These are phyloP conservation scores for Chiua sp. DNA, from an alignment of 1,284 basidiomycete genomes.

Conservation along the genomic window DNA sequence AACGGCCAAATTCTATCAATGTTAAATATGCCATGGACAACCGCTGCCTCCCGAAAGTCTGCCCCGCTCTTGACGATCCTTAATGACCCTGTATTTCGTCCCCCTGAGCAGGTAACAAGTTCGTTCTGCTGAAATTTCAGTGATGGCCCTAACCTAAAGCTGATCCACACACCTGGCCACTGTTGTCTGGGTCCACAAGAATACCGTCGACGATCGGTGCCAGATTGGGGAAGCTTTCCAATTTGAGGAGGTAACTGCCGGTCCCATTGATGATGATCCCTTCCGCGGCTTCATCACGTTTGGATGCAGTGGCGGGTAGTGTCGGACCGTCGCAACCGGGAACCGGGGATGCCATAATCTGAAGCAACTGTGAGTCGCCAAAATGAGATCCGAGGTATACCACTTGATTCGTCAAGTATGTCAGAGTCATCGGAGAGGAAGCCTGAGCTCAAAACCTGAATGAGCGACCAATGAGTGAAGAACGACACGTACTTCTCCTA, in stretches of 20 bases:
- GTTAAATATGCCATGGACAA: conserved; percentile 63
- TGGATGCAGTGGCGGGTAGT: conserved; percentile 51
- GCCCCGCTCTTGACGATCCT: conserved; percentile 88
- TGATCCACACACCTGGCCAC: conserved; percentile 64
- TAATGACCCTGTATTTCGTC: conserved; percentile 80
- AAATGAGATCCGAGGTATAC: conserved; percentile 85
- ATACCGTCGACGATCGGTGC: conserved; percentile 90
- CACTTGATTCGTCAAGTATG: conserved; percentile 77
- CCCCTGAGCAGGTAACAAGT: conserved; percentile 91
- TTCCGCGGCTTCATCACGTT: conserved; percentile 28
- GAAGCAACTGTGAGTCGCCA: conserved; percentile 82
- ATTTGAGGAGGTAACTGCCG: conserved; percentile 59
- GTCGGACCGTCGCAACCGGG: conserved; percentile 49
- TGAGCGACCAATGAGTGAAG: conserved; percentile 1
- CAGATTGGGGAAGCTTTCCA: conserved; percentile 79
- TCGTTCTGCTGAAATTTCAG: conserved; percentile 57
- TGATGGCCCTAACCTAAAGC: neutral
- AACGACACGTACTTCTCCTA: conserved; percentile 69
- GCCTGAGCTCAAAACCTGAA: conserved; percentile 48
- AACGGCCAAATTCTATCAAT: conserved; percentile 73
- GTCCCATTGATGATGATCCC: conserved; percentile 57
- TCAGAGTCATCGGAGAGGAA: conserved; percentile 77
- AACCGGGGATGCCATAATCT: conserved; percentile 54
- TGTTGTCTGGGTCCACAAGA: conserved; percentile 76
- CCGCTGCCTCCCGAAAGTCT: conserved; percentile 73